Evolutionary conservation across 2,329 filamentous ascomycete genomes (phyloP).

Genomic region (Cladosporium sphaerospermum): DNA sequence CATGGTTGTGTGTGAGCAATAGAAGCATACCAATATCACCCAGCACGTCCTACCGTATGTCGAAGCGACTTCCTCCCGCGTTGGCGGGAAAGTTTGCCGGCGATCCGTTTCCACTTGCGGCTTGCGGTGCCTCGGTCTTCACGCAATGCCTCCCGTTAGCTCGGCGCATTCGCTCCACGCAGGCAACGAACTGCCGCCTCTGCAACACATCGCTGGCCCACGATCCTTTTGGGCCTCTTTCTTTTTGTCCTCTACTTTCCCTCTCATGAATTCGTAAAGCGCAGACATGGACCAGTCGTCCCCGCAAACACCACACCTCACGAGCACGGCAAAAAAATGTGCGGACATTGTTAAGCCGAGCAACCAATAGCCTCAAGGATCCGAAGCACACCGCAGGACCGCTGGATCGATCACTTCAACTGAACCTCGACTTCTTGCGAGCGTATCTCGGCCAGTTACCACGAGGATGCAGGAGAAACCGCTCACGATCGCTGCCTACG

Average conservation of each 20-base stretch:
- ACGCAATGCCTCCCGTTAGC: not conserved
- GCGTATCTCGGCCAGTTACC: not conserved
- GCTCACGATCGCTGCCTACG: conserved; percentile 81
- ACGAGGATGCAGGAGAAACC: conserved; percentile 74
- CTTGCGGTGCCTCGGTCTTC: not conserved
- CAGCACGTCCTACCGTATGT: not conserved
- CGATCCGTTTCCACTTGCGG: not conserved
- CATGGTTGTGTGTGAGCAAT: conserved; percentile 15
- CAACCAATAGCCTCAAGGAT: conserved; percentile 3
- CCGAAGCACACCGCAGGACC: not conserved
- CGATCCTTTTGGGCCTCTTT: not conserved
- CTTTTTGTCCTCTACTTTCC: not conserved
- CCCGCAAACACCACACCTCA: not conserved
- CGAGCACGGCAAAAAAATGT: conserved; percentile 1
- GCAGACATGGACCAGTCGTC: conserved; percentile 1
- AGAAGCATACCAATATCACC: not conserved
- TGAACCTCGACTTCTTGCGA: not conserved
- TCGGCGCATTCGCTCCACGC: not conserved
- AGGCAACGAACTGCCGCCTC: not conserved
- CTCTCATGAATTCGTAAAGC: not conserved
- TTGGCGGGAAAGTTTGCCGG: not conserved
- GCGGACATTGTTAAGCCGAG: conserved; percentile 8
- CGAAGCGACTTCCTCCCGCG: conserved; percentile 4
- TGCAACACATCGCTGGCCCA: not conserved
- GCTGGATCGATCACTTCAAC: not conserved